These are phyloP conservation scores for Pelargonium cotyledonis DNA, from an alignment of 441 rosid genomes.

Conservation along the genomic window DNA sequence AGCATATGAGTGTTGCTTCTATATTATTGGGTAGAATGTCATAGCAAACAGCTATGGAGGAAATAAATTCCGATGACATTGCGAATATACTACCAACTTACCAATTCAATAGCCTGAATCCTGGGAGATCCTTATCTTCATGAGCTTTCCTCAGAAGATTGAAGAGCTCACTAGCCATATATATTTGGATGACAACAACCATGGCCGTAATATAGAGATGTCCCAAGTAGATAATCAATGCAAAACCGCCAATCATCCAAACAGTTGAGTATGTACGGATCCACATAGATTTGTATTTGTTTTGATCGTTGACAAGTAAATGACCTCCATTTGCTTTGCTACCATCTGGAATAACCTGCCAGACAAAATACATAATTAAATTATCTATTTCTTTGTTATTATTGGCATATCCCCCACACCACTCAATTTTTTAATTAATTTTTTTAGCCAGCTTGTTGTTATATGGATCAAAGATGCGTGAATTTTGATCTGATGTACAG, in stretches of 20 bases:
- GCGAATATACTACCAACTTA: conserved; percentile 17
- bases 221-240: conserved; percentile 69
- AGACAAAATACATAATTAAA: conserved; percentile 8
- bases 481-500: too few relatives aligned
- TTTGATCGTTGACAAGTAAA: conserved; percentile 57
- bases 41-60: background rate
- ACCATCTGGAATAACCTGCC: conserved; percentile 47
- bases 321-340: conserved; percentile 46
- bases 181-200: conserved; percentile 80
- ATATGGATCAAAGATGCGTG: too few relatives aligned
- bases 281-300: conserved; percentile 68
- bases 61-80: background rate
- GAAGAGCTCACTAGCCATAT: conserved; percentile 79
- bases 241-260: conserved; percentile 90
- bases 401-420: background rate
- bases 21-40: background rate
- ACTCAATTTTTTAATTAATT: background rate
- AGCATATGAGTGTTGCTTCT: background rate
- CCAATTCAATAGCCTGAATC: conserved; percentile 87
- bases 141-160: conserved; percentile 64
- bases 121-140: conserved; percentile 80
- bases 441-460: too few relatives aligned
- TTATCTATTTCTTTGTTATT: too few relatives aligned
- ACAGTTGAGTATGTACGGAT: conserved; percentile 61
- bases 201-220: conserved; percentile 85